These are phyloP conservation scores for Hyphopichia fennica DNA, from an alignment of 1,139 yeast genomes.

Conservation along the genomic window DNA sequence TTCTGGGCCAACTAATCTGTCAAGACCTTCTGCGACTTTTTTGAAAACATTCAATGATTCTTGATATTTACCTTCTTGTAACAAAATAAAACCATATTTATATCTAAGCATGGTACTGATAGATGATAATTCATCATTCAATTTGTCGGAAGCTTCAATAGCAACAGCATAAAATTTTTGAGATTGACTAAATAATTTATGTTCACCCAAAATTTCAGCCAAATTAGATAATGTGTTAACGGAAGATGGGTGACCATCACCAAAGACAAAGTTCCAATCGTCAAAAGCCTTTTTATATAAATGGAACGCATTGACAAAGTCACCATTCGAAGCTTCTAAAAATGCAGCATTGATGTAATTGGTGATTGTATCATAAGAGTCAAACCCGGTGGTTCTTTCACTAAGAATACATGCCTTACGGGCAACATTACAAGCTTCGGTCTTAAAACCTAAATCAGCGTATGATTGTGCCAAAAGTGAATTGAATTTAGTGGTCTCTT, in stretches of 20 bases:
- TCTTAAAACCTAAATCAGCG: conserved; percentile 56
- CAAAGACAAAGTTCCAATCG: conserved; percentile 55
- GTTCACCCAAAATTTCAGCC: conserved; percentile 58
- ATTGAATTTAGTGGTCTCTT: conserved; percentile 74
- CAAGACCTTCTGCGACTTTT: conserved; percentile 57
- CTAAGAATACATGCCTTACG: conserved; percentile 72
- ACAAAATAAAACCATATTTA: conserved; percentile 66
- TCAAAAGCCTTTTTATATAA: conserved; percentile 61
- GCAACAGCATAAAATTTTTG: conserved; percentile 48
- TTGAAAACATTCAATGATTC: conserved; percentile 24
- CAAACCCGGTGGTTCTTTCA: conserved; percentile 82
- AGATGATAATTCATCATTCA: conserved; percentile 60
- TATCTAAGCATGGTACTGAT: conserved; percentile 60
- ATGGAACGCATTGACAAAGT: conserved; percentile 61
- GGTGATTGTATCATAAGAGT: conserved; percentile 73
- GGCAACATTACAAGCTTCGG: conserved; percentile 65
- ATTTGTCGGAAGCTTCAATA: conserved; percentile 41
- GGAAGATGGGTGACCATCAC: conserved; percentile 66
- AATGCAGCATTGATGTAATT: conserved; percentile 74
- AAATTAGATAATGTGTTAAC: conserved; percentile 66
- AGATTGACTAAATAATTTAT: conserved; percentile 41
- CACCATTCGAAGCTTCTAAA: conserved; percentile 63
- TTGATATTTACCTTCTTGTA: conserved; percentile 17
- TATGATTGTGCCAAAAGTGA: conserved; percentile 65
- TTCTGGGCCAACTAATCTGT: conserved; percentile 58